Base-by-base conservation (phyloP, 2,329 filamentous ascomycete genomes). In the Curvularia verruculosa region DNA sequence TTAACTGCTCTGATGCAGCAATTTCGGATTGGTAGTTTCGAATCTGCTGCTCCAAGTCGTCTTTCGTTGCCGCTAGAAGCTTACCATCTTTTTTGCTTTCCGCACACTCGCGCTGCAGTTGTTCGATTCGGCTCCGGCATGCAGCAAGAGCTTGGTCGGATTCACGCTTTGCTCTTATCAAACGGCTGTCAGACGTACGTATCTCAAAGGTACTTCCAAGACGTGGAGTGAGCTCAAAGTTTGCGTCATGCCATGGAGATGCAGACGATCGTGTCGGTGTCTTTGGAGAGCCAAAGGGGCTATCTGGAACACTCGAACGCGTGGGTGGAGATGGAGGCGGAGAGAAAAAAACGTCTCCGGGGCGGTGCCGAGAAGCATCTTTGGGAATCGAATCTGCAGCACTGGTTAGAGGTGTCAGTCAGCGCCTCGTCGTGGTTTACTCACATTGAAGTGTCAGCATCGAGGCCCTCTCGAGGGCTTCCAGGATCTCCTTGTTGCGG, bases 391-490 rank as follows among this genome's bases (percentile, higher is more conserved):
- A 64, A 29, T 74, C 72, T 74, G 48, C 10, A 49, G 5, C 0
- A 21, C 24, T 13, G 3, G 47, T 68, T 55, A 66, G 59, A 24
- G 49, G 18, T 28, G 40, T 21, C 21, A 28, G 40, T 21, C 21
- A 28, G 7, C 10, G 2, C 9, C 34, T 31, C 15, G 3, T 28
- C 13, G 10, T 0, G 28, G 31, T 34, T 21, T 13, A 66, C 70
- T 61, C 59, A 72, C 74, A 75, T 60, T 76, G 72, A 23, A 75
- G 56, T n/a, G 75, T 76, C 58, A 76, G 56, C 70, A 69, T 71
- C 1, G 73, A 72, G 53, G 71, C 71, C 55, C 67, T 69, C 56
- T 77, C 75, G 48, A 77, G 28, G 18, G 68, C 73, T 52, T 75
- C 68, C 19, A 77, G 62, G 29, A 77, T 75, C 46, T 77, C 73